phyloP scores from a whole-genome alignment of 345 rosid species.

The Aethionema arabicum region DNA sequence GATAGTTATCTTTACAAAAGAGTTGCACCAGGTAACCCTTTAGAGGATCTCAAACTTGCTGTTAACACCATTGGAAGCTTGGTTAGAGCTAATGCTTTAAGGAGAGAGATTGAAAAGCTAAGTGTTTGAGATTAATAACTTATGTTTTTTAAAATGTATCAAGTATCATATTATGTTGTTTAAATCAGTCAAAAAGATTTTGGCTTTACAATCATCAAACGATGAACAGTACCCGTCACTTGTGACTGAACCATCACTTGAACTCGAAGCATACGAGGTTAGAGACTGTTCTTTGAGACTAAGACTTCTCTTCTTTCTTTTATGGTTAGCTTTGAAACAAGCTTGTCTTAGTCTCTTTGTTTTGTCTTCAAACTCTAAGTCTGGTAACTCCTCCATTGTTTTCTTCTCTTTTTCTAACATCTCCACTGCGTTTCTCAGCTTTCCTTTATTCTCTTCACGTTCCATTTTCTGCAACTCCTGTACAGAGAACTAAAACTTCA shows the following conservation, averaged over 20 bases:
- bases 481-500: not conserved
- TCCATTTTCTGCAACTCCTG: constrained; percentile 42
- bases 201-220: constrained; percentile 31
- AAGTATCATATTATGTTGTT: constrained; percentile 27
- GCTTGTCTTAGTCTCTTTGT: constrained; percentile 84
- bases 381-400: constrained; percentile 61
- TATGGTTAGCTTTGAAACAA: constrained; percentile 88
- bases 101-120: constrained; percentile 83
- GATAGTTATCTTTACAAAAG: constrained; percentile 89
- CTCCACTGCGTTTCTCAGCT: constrained; percentile 44
- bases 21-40: constrained; percentile 78
- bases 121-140: constrained; percentile 43
- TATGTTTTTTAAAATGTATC: constrained; percentile 3
- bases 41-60: constrained; percentile 86
- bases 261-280: constrained; percentile 9
- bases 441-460: constrained; percentile 38
- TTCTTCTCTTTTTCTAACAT: constrained; percentile 64
- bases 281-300: not conserved
- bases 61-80: constrained; percentile 91
- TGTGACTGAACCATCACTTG: constrained; percentile 25
- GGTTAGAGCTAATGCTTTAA: constrained; percentile 90
- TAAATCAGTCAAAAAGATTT: constrained; percentile 30
- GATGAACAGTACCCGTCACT: constrained; percentile 3
- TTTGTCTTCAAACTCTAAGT: constrained; percentile 51
- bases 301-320: constrained; percentile 50